These are phyloP conservation scores for Saccharomycopsis lassenensis DNA, from an alignment of 805 yeast genomes.

Conservation along the genomic window DNA sequence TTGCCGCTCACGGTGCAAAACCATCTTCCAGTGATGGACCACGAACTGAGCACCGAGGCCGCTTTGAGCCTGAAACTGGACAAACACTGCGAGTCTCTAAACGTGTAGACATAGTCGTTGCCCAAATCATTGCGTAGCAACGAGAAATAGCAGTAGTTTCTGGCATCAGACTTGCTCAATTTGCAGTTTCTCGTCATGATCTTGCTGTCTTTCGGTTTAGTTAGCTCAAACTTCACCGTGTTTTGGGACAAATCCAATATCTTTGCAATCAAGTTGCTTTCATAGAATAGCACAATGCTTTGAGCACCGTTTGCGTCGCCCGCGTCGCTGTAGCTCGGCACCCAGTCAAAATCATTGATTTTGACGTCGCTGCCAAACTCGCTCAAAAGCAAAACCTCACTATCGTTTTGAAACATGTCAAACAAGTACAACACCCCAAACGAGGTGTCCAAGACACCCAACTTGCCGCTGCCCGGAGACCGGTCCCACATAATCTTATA, in stretches of 20 bases:
- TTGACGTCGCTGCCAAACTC: neutral
- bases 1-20: conserved; percentile 1
- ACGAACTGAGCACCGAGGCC: neutral
- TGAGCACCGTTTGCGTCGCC: neutral
- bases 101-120: conserved; percentile 3
- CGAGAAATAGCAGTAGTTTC: neutral
- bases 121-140: conserved; percentile 4
- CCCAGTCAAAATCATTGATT: conserved; percentile 3
- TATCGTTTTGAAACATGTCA: neutral
- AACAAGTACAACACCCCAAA: conserved; percentile 1
- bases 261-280: conserved; percentile 1
- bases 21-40: conserved; percentile 16
- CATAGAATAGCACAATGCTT: conserved; percentile 6
- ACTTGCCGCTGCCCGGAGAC: neutral
- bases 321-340: neutral
- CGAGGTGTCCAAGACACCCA: neutral
- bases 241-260: neutral
- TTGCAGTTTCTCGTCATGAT: conserved; percentile 1
- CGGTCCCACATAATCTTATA: neutral
- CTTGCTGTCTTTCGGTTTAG: conserved; percentile 3
- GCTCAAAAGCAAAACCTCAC: neutral
- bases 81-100: neutral
- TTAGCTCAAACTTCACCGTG: conserved; percentile 1
- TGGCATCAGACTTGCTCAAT: neutral
- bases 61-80: conserved; percentile 2